These are phyloP conservation scores for Xylaria grammica DNA, from an alignment of 495 filamentous ascomycete species.

Conservation along the genomic window DNA sequence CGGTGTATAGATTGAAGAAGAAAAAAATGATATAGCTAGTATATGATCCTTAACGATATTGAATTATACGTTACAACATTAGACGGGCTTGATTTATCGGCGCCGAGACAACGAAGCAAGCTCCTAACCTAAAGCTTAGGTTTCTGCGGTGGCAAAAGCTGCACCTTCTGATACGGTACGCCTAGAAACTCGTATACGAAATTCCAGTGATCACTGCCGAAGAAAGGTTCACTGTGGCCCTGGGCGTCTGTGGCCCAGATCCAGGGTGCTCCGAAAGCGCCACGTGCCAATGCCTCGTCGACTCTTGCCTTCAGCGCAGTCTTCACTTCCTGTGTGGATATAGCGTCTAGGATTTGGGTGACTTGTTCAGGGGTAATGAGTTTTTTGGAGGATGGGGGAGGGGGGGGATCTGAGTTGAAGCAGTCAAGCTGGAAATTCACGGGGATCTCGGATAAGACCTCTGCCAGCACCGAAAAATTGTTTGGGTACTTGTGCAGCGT, in stretches of 20 bases:
- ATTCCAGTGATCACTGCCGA: slow-evolving; percentile 73
- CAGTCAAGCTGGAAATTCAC: slow-evolving; percentile 20
- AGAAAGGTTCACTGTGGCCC: slow-evolving; percentile 70
- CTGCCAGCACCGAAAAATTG: slow-evolving; percentile 32
- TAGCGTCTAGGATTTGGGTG: slow-evolving; percentile 56
- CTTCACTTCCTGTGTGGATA: slow-evolving; percentile 60
- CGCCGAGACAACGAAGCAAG: background rate
- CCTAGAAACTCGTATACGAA: slow-evolving; percentile 49
- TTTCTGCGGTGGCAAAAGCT: slow-evolving; percentile 11
- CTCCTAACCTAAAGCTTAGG: background rate
- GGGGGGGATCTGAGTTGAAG: background rate
- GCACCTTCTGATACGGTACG: slow-evolving; percentile 38
- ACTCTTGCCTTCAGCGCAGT: slow-evolving; percentile 62
- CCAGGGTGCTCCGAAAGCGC: slow-evolving; percentile 80
- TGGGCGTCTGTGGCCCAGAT: slow-evolving; percentile 67
- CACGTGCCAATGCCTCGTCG: slow-evolving; percentile 60
- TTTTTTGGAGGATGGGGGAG: background rate
- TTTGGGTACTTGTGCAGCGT: slow-evolving; percentile 36
- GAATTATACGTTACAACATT: background rate
- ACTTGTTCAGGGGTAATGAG: slow-evolving; percentile 45
- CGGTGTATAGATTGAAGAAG: slow-evolving; percentile 1
- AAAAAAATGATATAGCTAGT: slow-evolving; percentile 4
- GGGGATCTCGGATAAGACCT: slow-evolving; percentile 34
- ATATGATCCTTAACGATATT: slow-evolving; percentile 7
- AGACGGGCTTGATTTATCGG: background rate